Evolutionary conservation across 345 rosid species (phyloP).

Genomic region (Citrus maxima): DNA sequence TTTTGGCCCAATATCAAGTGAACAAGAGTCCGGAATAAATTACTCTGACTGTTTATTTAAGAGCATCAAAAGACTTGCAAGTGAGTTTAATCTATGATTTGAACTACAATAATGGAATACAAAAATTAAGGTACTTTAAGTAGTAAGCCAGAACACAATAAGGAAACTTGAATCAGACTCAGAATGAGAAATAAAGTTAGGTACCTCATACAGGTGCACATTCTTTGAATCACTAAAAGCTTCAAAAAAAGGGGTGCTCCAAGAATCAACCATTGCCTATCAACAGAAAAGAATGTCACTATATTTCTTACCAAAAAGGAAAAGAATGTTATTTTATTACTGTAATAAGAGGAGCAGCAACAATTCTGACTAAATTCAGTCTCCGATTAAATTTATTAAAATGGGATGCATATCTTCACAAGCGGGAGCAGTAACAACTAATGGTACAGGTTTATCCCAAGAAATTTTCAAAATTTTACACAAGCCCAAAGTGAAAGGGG

Average conservation of each 20-base stretch:
- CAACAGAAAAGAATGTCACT: constrained; percentile 9
- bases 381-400: not conserved
- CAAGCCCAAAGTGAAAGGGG: not conserved
- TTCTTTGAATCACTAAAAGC: constrained; percentile 50
- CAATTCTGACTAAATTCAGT: not conserved
- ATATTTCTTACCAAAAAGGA: not conserved
- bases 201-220: constrained; percentile 80
- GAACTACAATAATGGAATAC: not conserved
- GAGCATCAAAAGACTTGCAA: not conserved
- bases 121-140: not conserved
- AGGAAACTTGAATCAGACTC: not conserved
- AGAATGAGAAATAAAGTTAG: constrained; percentile 5
- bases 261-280: constrained; percentile 79
- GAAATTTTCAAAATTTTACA: not conserved
- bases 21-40: not conserved
- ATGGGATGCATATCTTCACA: not conserved
- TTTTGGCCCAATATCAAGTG: not conserved
- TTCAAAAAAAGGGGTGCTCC: constrained; percentile 73
- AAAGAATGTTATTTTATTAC: not conserved
- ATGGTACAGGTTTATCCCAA: not conserved
- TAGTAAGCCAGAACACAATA: not conserved
- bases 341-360: not conserved
- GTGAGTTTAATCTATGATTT: not conserved
- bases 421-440: not conserved
- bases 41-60: not conserved